Evolutionary conservation across 305 asterid species (phyloP).

Genomic region (Rubia peregrina): DNA sequence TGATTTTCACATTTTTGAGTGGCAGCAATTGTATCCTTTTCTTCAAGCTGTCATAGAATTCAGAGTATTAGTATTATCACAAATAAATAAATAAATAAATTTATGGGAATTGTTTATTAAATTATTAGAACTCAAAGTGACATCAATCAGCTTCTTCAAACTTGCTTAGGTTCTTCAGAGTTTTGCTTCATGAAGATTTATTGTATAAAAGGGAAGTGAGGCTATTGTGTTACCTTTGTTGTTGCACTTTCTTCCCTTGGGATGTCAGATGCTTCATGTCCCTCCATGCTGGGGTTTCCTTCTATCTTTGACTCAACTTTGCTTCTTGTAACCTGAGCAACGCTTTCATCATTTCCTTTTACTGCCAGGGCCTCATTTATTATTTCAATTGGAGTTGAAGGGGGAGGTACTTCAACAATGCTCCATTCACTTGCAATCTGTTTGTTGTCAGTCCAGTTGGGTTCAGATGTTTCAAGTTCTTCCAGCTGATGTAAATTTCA

Average conservation of each 20-base stretch:
- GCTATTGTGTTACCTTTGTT: neutral
- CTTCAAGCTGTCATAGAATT: constrained; percentile 24
- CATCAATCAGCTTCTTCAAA: neutral
- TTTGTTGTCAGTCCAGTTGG: neutral
- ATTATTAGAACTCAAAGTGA: neutral
- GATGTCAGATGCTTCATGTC: neutral
- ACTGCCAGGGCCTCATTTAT: neutral
- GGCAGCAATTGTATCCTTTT: constrained; percentile 12
- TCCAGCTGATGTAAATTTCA: neutral
- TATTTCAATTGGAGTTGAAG: neutral
- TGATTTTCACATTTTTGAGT: constrained; percentile 18
- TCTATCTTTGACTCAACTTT: neutral
- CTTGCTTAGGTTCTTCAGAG: neutral
- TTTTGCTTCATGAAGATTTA: neutral
- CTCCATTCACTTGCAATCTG: constrained; percentile 3
- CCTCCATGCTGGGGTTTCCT: constrained; percentile 14
- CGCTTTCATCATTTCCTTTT: neutral
- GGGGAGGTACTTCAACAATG: neutral
- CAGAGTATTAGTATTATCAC: neutral
- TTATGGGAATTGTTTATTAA: too few relatives aligned
- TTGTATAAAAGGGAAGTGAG: neutral
- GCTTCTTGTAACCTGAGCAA: neutral
- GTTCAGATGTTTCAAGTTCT: neutral
- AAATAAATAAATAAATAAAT: too few relatives aligned
- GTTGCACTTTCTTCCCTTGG: neutral